Percentiles rank a stretch among this genome's conserved stretches.
phyloP scores from a whole-genome alignment of 1,139 yeast genomes.

The Taphrina confusa region DNA sequence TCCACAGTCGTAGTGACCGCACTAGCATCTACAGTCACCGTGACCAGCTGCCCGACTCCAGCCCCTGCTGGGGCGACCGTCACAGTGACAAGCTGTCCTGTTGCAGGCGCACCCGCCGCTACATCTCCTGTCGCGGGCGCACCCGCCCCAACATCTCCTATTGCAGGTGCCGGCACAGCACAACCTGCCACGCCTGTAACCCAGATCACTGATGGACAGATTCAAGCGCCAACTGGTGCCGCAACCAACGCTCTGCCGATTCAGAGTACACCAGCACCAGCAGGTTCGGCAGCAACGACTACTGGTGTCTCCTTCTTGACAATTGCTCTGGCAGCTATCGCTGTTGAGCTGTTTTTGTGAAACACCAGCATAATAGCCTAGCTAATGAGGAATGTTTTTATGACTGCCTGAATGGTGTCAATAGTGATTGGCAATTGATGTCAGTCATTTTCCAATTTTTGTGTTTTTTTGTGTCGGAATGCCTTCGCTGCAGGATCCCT shows the following conservation, averaged over 20 bases:
- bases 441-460: no score
- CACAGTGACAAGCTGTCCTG: not conserved
- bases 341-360: no score
- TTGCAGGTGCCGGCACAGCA: no score
- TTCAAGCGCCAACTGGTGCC: conserved; percentile 8
- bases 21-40: not conserved
- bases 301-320: not conserved
- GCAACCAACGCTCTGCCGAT: not conserved
- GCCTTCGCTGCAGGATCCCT: no score
- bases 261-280: not conserved
- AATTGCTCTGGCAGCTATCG: not conserved
- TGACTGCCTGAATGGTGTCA: no score
- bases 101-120: not conserved
- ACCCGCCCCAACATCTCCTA: not conserved
- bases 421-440: no score
- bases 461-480: no score
- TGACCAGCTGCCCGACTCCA: conserved; percentile 1
- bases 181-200: conserved; percentile 2
- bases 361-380: no score
- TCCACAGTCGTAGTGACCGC: conserved; percentile 1
- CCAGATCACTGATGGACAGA: conserved; percentile 10
- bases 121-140: not conserved
- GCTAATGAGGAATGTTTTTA: no score
- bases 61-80: not conserved
- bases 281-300: conserved; percentile 4